phyloP scores from a whole-genome alignment of 2,329 filamentous ascomycete species.

The Trichophyton schoenleinii region DNA sequence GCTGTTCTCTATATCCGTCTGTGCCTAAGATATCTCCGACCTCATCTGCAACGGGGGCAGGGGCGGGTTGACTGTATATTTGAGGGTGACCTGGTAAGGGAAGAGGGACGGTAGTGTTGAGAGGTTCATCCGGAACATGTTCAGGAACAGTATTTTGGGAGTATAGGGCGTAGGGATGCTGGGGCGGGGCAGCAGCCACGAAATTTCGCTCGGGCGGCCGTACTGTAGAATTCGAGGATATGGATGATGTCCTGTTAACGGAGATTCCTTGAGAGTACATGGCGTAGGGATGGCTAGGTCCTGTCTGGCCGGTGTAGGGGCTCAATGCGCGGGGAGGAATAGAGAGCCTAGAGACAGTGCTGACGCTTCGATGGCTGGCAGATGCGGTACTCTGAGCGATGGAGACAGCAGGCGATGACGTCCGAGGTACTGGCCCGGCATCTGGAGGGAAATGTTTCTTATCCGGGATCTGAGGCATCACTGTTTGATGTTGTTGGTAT shows the following conservation, averaged over 20 bases:
- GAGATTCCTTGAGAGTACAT: conserved; percentile 67
- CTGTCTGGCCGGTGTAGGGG: conserved; percentile 56
- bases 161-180: conserved; percentile 80
- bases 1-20: conserved; percentile 77
- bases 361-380: conserved; percentile 29
- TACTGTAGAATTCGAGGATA: conserved; percentile 59
- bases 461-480: conserved; percentile 10
- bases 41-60: conserved; percentile 66
- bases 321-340: conserved; percentile 42
- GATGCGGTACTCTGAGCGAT: conserved; percentile 18
- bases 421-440: conserved; percentile 11
- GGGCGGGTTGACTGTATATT: conserved; percentile 58
- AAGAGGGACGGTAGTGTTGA: conserved; percentile 41
- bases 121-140: conserved; percentile 35
- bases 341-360: conserved; percentile 34
- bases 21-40: conserved; percentile 75
- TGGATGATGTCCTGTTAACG: conserved; percentile 46
- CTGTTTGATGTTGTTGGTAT: conserved; percentile 5
- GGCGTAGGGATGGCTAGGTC: conserved; percentile 71
- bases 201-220: conserved; percentile 48
- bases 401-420: conserved; percentile 14
- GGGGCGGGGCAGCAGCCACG: conserved; percentile 51
- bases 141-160: conserved; percentile 61
- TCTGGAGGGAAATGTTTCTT: conserved; percentile 6
- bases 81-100: conserved; percentile 60